Evolutionary conservation across 1,139 yeast species (phyloP), one percentile per base, ranked within the genome.

Genomic region (Pichia sp.): DNA sequence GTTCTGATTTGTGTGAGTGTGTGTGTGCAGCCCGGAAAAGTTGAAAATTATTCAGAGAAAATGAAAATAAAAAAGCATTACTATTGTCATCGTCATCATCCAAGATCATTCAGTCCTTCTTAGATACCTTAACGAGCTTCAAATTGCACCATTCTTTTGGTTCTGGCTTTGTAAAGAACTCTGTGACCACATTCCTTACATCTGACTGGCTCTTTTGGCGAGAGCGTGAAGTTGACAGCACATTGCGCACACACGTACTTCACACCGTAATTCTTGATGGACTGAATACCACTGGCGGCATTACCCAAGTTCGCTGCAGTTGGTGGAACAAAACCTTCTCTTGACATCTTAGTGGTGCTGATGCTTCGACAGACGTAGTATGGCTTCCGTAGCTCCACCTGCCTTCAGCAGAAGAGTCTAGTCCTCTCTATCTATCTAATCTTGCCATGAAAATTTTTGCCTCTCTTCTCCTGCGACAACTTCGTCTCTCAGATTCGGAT

Each of bases 171-270:
- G 77, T 93, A 90, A 63, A 93, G 78, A 60, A 93, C 98, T 75
- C 99, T 86, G 75, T 93, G 99, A 59, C 99, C 99, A 73, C 99
- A 93, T 67, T 92, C 96, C 74, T 92, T 92, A 76, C 99, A 93
- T 76, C 99, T 88, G 62, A 93, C 96, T 53, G 98, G 96, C 72
- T 93, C 99, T 64, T 89, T 90, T 75, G 93, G 90, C 57, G 92
- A 86, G 65, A 93, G 81, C 6, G 96, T 84, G 64, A 92, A 87
- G 53, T 87, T 84, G 57, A 93, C 84, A 12, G 97, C 96, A 74
- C 99, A 93, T 75, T 91, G 95, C 49, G 98, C 97, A 73, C 99
- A 93, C 71, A 91, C 85, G 73, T 93, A 93, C 67, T 87, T 87
- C 63, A 91, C 95, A 54, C 97, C 96, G 20, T 80, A 77, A 68